Evolutionary conservation across 2,329 filamentous ascomycete species (phyloP), one percentile per base, ranked within the genome.

Genomic region (Apiospora sp.): DNA sequence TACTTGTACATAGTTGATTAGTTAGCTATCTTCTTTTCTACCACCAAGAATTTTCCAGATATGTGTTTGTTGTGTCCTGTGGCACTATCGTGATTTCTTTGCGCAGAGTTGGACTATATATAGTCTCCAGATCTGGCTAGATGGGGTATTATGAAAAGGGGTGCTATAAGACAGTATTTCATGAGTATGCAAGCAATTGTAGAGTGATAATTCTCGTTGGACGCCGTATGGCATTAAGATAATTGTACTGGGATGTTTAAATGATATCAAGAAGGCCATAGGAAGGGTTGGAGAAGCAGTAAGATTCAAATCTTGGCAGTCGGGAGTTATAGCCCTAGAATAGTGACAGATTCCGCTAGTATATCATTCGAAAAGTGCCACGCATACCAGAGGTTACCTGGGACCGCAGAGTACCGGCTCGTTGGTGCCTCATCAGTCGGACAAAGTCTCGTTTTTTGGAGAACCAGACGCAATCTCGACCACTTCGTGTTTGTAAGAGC

Each of bases 1-100:
- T 61, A 61, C 58, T 22, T 64, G 34, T 64, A 64, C 34, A 64
- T 64, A 64, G 58, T 64, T 41, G 3, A 41, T 19, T 34, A 64
- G 54, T 61, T 61, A 61, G 6, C 54, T 61, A 22, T 61, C 54
- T 37, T 61, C 16, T 34, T 61, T 61, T 61, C 16, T 37, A 61
- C 16, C 22, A 37, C 16, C 3, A 6, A 61, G 7, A 34, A 41
- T 41, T 37, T 61, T 22, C 22, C 16, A 22, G 30, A 34, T n/a
- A 16, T 61, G 16, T 61, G 5, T 10, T 37, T 37, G 7, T 37
- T 22, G 6, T 61, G 4, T n/a, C 34, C 14, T 8, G 27, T 22
- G 51, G 24, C 7, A 16, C 22, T 30, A 30, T 30, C 27, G 27
- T 4, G 27, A 30, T 30, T 30, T 30, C 27, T 30, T 30, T 30